Evolutionary conservation across 2,329 filamentous ascomycete genomes (phyloP), one percentile per base, ranked within the genome.

Genomic region (Escovopsis weberi): DNA sequence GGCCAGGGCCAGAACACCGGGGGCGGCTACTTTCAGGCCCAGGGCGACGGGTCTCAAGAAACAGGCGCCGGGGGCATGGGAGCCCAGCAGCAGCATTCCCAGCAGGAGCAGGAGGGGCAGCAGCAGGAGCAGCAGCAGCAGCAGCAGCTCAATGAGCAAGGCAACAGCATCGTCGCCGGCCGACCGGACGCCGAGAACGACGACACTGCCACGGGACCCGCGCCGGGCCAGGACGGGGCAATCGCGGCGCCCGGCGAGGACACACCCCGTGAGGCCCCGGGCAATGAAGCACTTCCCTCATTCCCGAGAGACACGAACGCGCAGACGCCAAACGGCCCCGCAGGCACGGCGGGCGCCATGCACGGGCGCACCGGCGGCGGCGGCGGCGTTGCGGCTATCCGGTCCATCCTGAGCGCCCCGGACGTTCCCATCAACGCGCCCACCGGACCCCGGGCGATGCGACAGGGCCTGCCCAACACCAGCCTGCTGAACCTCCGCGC

Each of bases 361-460:
- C 43, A 45, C 12, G 52, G 51, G 37, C 48, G 46, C 39, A 23
- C 23, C 6, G 23, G 23, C 28, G 28, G 28, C 28, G 28, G 28
- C 28, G 28, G 28, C 45, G 48, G 49, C 26, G 38, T 50, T 11
- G 45, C 33, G 38, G 46, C 50, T 34, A 55, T 61, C 45, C 60
- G 58, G 48, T 57, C 56, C 40, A 54, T 61, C 26, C 43, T 56
- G 45, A 46, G 60, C 42, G 55, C 51, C 45, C 60, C 64, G 48
- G 60, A 65, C 52, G 61, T 64, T 41, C 77, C 77, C 37, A 60
- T 78, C 63, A 85, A 72, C 64, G 91, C 91, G 26, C 91, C 91
- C 26, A 94, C 83, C 43, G 91, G 88, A 9, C 91, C 91, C 39
- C 88, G 91, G 63, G 91, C 91, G 15, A 94, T 96, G 85, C 76